Evolutionary conservation across 805 yeast species (phyloP).

Genomic region (Diddensiella transvaalensis): DNA sequence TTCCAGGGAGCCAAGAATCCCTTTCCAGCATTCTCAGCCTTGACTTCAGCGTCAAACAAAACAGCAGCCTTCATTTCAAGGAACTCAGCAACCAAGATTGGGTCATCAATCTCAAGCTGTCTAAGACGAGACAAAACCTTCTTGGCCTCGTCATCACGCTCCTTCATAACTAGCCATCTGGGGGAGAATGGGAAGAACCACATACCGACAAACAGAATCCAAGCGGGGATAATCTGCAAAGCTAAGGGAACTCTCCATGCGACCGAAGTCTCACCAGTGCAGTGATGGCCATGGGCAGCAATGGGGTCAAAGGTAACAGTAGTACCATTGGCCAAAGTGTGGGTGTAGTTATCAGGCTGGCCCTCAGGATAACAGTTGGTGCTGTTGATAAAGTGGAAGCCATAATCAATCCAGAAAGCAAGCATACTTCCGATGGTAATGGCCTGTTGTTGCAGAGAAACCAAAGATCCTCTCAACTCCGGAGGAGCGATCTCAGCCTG

Average conservation of each 20-base stretch:
- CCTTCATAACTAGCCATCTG: conserved; percentile 32
- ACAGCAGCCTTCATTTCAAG: conserved; percentile 44
- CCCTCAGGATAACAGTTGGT: conserved; percentile 20
- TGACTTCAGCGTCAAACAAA: conserved; percentile 27
- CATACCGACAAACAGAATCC: conserved; percentile 40
- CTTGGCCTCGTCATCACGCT: conserved; percentile 33
- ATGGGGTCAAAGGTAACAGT: conserved; percentile 13
- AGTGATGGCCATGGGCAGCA: conserved; percentile 20
- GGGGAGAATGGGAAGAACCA: conserved; percentile 49
- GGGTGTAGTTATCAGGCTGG: conserved; percentile 17
- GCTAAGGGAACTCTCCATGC: conserved; percentile 45
- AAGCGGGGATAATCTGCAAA: conserved; percentile 48
- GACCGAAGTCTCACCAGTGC: conserved; percentile 23
- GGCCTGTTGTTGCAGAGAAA: conserved; percentile 29
- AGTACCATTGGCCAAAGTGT: conserved; percentile 13
- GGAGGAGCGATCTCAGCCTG: conserved; percentile 45
- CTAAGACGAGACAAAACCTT: conserved; percentile 23
- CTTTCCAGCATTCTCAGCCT: conserved; percentile 19
- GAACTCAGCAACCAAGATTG: conserved; percentile 39
- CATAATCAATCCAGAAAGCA: conserved; percentile 29
- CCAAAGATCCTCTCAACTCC: conserved; percentile 32
- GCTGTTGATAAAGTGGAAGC: conserved; percentile 23
- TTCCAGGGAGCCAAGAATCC: conserved; percentile 31
- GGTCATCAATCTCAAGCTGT: conserved; percentile 29
- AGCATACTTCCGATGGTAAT: conserved; percentile 35